Percentiles rank a stretch among this genome's conserved stretches.
Evolutionary conservation across 768 basidiomycete species (phyloP).

Genomic region (Fibroporia radiculosa): DNA sequence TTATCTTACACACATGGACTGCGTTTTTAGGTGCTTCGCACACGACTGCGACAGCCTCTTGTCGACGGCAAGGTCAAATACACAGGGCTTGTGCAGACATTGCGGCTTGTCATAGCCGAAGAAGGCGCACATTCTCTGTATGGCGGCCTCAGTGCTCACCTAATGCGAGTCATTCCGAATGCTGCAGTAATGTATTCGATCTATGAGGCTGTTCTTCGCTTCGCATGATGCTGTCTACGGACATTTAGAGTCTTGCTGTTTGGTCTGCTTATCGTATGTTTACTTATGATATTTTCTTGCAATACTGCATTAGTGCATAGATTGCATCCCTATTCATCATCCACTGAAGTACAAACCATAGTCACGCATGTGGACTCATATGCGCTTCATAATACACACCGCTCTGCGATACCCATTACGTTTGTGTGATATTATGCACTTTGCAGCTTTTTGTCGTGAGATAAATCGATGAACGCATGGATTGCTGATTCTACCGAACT

Average conservation of each 20-base stretch:
- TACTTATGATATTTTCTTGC: too few species aligned
- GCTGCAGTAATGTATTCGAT: conserved; percentile 96
- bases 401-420: too few species aligned
- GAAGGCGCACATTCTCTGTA: conserved; percentile 86
- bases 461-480: too few species aligned
- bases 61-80: conserved; percentile 78
- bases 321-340: too few species aligned
- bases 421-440: too few species aligned
- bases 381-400: too few species aligned
- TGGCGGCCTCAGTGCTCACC: conserved; percentile 87
- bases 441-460: too few species aligned
- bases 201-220: conserved; percentile 73
- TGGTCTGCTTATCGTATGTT: background rate
- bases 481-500: too few species aligned
- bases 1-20: background rate
- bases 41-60: conserved; percentile 83
- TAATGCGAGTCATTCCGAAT: conserved; percentile 96
- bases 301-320: too few species aligned
- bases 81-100: conserved; percentile 76
- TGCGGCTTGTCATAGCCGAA: conserved; percentile 79
- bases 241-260: background rate
- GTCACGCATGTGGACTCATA: too few species aligned
- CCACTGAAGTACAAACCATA: too few species aligned
- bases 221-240: background rate
- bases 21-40: conserved; percentile 69